Conservation (phyloP, 2,329 filamentous ascomycete species). For the Hortaea sp. region DNA sequence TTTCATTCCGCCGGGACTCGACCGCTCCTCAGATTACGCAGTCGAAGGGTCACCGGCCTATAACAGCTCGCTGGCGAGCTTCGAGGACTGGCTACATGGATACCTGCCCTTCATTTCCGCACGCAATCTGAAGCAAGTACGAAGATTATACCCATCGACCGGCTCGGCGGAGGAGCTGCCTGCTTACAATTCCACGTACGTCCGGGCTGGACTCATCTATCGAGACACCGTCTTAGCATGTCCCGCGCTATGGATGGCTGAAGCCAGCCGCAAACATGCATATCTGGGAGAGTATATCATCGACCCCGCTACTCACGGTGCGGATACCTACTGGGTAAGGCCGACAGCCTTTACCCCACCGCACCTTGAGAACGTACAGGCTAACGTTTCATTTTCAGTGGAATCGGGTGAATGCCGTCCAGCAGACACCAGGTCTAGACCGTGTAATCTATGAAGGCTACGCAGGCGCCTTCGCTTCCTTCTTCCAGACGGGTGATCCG, state of each 20-base stretch:
- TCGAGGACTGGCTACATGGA: conserved; percentile 43
- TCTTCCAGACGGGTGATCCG: conserved; percentile 50
- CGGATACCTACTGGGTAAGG: conserved; percentile 41
- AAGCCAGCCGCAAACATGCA: conserved; percentile 29
- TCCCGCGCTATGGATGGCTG: conserved; percentile 48
- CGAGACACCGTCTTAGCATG: conserved; percentile 51
- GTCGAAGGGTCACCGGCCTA: conserved; percentile 29
- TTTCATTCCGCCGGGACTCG: conserved; percentile 46
- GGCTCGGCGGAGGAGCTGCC: conserved; percentile 40
- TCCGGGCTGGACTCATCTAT: conserved; percentile 47
- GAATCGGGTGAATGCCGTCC: conserved; percentile 46
- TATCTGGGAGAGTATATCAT: conserved; percentile 54
- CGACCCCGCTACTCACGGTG: conserved; percentile 48
- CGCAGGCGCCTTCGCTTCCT: conserved; percentile 49
- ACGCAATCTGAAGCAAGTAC: conserved; percentile 31
- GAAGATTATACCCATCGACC: conserved; percentile 37
- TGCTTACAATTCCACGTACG: conserved; percentile 45
- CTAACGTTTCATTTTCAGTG: conserved; percentile 27
- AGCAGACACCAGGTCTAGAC: conserved; percentile 33
- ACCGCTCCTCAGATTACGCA: conserved; percentile 13
- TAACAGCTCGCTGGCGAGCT: conserved; percentile 41
- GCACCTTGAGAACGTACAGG: conserved; percentile 27
- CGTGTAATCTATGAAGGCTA: conserved; percentile 47
- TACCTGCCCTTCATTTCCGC: conserved; percentile 42
- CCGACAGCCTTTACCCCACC: neutral